Percentiles rank a stretch among this genome's conserved stretches.
phyloP scores from a whole-genome alignment of 805 yeast species.

The Spathaspora boniae region DNA sequence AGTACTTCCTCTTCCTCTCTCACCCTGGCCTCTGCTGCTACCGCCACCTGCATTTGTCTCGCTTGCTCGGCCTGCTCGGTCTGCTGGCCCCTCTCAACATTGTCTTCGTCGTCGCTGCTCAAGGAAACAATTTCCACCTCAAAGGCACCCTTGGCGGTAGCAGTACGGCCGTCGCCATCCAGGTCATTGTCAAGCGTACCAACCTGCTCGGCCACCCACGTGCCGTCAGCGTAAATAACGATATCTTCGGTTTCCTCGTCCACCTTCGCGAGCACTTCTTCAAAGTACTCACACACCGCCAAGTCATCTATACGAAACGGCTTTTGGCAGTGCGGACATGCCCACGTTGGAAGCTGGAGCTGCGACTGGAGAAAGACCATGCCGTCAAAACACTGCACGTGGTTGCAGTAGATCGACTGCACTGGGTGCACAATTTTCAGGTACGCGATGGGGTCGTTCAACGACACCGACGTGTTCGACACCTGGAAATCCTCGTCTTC shows the following conservation, averaged over 20 bases:
- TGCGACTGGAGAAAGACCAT: constrained; percentile 70
- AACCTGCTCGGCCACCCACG: constrained; percentile 48
- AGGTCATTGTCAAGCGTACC: neutral
- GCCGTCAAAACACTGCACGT: constrained; percentile 87
- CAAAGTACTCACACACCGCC: constrained; percentile 70
- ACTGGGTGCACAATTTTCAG: constrained; percentile 69
- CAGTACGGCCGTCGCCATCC: constrained; percentile 1
- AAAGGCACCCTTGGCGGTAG: constrained; percentile 11
- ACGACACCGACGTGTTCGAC: constrained; percentile 59
- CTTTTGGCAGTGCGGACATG: constrained; percentile 77
- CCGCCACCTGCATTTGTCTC: no score
- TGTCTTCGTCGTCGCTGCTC: neutral
- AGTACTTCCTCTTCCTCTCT: no score
- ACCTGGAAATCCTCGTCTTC: constrained; percentile 62
- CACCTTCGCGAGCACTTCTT: constrained; percentile 55
- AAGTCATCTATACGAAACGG: constrained; percentile 52
- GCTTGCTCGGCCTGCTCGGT: neutral
- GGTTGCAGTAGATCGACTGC: constrained; percentile 68
- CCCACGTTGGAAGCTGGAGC: constrained; percentile 78
- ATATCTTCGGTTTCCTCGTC: constrained; percentile 50
- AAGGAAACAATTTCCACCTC: constrained; percentile 42
- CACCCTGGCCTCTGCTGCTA: no score
- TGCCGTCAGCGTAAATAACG: constrained; percentile 66
- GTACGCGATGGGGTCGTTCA: constrained; percentile 78
- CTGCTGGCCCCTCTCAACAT: neutral